Evolutionary conservation across 2,329 filamentous ascomycete genomes (phyloP).

Genomic region (Penicillium sp.): DNA sequence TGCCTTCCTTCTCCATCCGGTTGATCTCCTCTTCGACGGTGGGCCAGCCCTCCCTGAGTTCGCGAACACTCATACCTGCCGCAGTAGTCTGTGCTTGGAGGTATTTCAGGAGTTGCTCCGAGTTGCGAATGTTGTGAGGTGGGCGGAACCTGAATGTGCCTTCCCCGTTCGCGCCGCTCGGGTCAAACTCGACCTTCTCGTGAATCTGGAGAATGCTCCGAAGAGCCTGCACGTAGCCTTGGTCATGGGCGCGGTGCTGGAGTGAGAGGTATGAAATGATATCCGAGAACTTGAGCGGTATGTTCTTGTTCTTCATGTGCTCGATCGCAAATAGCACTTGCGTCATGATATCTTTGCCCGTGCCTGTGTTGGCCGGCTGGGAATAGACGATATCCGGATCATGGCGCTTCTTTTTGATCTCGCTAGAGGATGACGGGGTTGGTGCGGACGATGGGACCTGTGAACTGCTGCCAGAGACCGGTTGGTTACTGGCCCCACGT

Average conservation of each 20-base stretch:
- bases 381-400: constrained; percentile 62
- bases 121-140: constrained; percentile 75
- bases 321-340: constrained; percentile 85
- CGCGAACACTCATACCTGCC: constrained; percentile 76
- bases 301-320: constrained; percentile 69
- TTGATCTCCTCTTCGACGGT: constrained; percentile 76
- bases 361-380: constrained; percentile 72
- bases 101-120: constrained; percentile 72
- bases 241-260: constrained; percentile 58
- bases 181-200: constrained; percentile 60
- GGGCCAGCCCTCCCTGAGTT: constrained; percentile 94
- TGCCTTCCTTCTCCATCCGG: constrained; percentile 71
- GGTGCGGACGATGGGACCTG: constrained; percentile 39
- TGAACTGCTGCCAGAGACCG: constrained; percentile 60
- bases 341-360: constrained; percentile 76
- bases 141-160: constrained; percentile 83
- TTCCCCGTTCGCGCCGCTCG: constrained; percentile 60
- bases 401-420: constrained; percentile 60
- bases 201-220: constrained; percentile 65
- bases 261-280: constrained; percentile 79
- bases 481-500: constrained; percentile 49
- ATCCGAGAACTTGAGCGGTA: constrained; percentile 68
- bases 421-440: constrained; percentile 31
- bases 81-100: constrained; percentile 80
- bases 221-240: constrained; percentile 60